phyloP scores from a whole-genome alignment of 805 yeast genomes.

The Brettanomyces bruxellensis region DNA sequence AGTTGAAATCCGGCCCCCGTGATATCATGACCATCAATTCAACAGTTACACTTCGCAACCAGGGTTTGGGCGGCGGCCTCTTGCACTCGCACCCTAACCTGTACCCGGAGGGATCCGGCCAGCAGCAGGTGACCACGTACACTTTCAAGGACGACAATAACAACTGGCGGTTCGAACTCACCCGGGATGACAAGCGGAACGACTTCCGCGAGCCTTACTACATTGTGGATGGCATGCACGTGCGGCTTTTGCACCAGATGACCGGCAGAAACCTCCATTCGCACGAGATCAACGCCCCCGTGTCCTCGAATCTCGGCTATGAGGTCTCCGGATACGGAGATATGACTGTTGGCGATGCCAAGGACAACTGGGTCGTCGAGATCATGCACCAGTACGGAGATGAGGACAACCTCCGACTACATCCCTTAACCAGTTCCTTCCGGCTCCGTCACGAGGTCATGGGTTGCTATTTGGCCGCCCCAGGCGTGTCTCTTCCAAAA shows the following conservation, averaged over 20 bases:
- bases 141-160: conserved; percentile 88
- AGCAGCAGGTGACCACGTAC: conserved; percentile 93
- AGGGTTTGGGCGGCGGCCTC: conserved; percentile 63
- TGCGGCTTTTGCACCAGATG: conserved; percentile 62
- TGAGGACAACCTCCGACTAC: conserved; percentile 45
- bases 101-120: conserved; percentile 88
- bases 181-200: conserved; percentile 34
- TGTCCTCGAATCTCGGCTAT: conserved; percentile 44
- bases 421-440: conserved; percentile 70
- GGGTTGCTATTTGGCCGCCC: conserved; percentile 72
- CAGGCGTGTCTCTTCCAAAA: conserved; percentile 58
- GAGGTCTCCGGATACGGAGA: conserved; percentile 90
- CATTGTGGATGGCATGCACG: conserved; percentile 52
- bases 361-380: conserved; percentile 89
- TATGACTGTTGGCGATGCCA: conserved; percentile 58
- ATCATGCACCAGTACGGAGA: conserved; percentile 53
- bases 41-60: conserved; percentile 53
- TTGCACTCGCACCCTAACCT: conserved; percentile 80
- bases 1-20: conserved; percentile 57
- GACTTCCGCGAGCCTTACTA: conserved; percentile 24
- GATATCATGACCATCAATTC: conserved; percentile 49
- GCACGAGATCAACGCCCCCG: conserved; percentile 71
- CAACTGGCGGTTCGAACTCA: conserved; percentile 64
- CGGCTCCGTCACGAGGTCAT: conserved; percentile 53
- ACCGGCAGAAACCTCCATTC: conserved; percentile 78